Base-by-base conservation (phyloP, 352 stramenopile genomes). In the Pythium rishiriense region DNA sequence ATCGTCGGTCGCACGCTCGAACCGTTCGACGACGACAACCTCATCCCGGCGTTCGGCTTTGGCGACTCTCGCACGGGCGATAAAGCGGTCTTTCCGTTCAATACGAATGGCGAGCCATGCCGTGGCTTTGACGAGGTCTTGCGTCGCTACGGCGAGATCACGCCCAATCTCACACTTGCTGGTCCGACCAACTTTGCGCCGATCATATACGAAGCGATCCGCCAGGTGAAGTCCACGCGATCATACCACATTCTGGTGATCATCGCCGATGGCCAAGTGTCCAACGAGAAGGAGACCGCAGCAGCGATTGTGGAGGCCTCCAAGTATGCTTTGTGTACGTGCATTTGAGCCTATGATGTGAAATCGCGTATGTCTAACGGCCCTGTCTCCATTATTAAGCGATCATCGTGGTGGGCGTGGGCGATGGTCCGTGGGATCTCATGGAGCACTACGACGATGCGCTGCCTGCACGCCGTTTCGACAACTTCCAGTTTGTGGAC, bases 401-500 rank as follows among this genome's bases (percentile, higher is more conserved):
- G 28, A 92, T 94, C 29, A 60, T 94, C 37, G 74, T 92, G 14
- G 78, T 91, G 9, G 85, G 85, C 24, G 81, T 94, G 50, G 85
- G 85, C 17, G 85, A 94, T 52, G 85, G 85, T 6, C 83, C 85
- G 6, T 92, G 83, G 85, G 76, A 87, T 29, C 67, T 79, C 5
- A 90, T 94, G 80, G 73, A 85, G 29, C 62, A 86, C 39, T 91
- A 84, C 60, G 73, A 88, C 45, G 75, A 85, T 48, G 55, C 68
- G 21, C 68, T 94, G 11, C 80, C 82, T 0, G 42, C 52, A 35
- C 80, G 83, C 21, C 78, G 64, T 12, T 93, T 93, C 26, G 79
- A 90, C 59, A 94, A 94, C 48, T 93, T 93, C 53, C 82, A 90
- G 68, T 92, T 91, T 49, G 78, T 94, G 5, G 75, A 91, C 29